Evolutionary conservation across 1,284 basidiomycete species (phyloP).

Genomic region (Schizopora paradoxa): DNA sequence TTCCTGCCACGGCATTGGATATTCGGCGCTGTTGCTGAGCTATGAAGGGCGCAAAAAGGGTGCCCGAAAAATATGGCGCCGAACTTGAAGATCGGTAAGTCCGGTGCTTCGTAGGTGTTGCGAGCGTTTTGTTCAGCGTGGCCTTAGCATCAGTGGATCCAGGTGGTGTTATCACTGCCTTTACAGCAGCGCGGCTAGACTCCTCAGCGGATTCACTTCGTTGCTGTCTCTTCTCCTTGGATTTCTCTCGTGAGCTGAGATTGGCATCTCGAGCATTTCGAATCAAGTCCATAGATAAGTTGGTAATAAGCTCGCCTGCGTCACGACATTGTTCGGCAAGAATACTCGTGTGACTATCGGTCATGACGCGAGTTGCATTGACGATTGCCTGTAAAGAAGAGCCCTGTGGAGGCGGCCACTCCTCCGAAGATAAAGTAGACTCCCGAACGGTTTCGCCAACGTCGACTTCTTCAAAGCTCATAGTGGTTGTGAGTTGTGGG

Average conservation of each 20-base stretch:
- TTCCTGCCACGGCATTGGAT: conserved; percentile 21
- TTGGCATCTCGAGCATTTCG: conserved; percentile 66
- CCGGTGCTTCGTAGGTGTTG: conserved; percentile 1
- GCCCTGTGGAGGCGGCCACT: conserved; percentile 39
- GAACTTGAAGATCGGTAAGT: neutral
- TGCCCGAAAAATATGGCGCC: conserved; percentile 35
- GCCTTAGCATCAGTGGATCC: conserved; percentile 15
- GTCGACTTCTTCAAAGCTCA: conserved; percentile 13
- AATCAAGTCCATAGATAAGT: conserved; percentile 69
- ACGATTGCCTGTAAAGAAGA: conserved; percentile 67
- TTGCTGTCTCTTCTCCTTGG: conserved; percentile 42
- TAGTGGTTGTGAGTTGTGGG: conserved; percentile 20
- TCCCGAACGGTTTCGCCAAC: conserved; percentile 20
- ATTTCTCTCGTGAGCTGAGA: conserved; percentile 48
- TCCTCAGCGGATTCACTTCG: conserved; percentile 15
- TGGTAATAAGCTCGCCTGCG: conserved; percentile 54
- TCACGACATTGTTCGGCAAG: conserved; percentile 63
- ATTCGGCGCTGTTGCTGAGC: conserved; percentile 44
- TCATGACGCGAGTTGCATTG: conserved; percentile 87
- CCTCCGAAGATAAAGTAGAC: conserved; percentile 5
- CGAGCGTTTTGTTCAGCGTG: conserved; percentile 26
- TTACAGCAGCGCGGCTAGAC: conserved; percentile 15
- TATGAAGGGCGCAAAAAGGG: conserved; percentile 55
- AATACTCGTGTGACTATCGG: conserved; percentile 71
- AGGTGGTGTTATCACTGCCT: conserved; percentile 20